These are phyloP conservation scores for Pulveroboletus sp. DNA, from an alignment of 768 basidiomycete genomes.

Conservation along the genomic window DNA sequence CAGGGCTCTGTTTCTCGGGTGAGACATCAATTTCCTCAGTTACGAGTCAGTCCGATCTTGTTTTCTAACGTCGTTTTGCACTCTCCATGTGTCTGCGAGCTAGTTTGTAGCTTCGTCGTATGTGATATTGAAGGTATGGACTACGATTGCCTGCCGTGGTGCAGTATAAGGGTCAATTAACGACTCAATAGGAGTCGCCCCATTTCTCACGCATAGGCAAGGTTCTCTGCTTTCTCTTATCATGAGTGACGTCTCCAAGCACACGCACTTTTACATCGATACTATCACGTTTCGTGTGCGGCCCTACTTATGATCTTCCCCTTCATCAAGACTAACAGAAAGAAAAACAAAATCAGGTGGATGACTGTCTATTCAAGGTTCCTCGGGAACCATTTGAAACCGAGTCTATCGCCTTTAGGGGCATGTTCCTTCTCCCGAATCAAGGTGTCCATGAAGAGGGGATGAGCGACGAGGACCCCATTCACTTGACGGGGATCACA, in stretches of 20 bases:
- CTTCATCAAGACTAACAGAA: neutral
- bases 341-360: slow-evolving; percentile 10
- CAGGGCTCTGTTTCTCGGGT: too few relatives aligned
- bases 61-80: too few relatives aligned
- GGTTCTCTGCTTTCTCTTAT: too few relatives aligned
- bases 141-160: too few relatives aligned
- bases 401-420: slow-evolving; percentile 16
- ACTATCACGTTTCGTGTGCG: slow-evolving; percentile 14
- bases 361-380: slow-evolving; percentile 17
- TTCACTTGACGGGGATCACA: slow-evolving; percentile 10
- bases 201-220: too few relatives aligned
- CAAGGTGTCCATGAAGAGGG: slow-evolving; percentile 8
- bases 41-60: too few relatives aligned
- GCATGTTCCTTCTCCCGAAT: slow-evolving; percentile 18
- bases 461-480: slow-evolving; percentile 10
- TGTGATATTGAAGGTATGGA: too few relatives aligned
- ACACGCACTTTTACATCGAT: slow-evolving; percentile 7
- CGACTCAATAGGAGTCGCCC: too few relatives aligned
- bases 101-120: too few relatives aligned
- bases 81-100: too few relatives aligned
- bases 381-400: slow-evolving; percentile 14
- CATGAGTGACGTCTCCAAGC: neutral
- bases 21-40: too few relatives aligned
- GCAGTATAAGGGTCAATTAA: too few relatives aligned
- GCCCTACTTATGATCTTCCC: neutral